These are phyloP conservation scores for Lentinula boryana DNA, from an alignment of 768 basidiomycete species.

Conservation along the genomic window DNA sequence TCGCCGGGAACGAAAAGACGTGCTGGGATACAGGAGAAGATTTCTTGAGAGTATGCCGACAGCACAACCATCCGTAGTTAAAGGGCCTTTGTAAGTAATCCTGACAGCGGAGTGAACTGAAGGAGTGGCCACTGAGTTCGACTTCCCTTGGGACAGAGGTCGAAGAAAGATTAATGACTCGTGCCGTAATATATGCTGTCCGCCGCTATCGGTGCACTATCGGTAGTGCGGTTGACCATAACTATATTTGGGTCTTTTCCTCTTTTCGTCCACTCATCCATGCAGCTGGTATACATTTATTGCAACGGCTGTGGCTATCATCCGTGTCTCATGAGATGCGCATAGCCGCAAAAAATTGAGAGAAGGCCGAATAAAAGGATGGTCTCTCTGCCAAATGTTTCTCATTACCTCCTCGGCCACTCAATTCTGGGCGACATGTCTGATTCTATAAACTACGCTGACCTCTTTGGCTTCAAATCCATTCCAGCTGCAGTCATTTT, in stretches of 20 bases:
- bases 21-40: no score
- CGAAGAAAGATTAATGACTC: no score
- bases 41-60: no score
- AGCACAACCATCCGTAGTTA: no score
- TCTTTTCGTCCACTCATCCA: neutral
- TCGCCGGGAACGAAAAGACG: no score
- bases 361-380: neutral
- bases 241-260: neutral
- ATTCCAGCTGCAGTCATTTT: conserved; percentile 20
- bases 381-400: neutral
- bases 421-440: neutral
- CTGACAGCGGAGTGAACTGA: no score
- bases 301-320: neutral
- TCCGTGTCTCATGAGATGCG: neutral
- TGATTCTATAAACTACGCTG: conserved; percentile 12
- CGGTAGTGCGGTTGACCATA: neutral
- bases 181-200: no score
- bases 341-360: neutral
- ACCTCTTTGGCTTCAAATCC: conserved; percentile 13
- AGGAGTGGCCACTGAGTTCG: no score
- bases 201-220: neutral
- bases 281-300: neutral
- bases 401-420: neutral
- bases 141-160: no score
- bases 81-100: no score